Evolutionary conservation across 2,329 filamentous ascomycete species (phyloP), one percentile per base, ranked within the genome.

Genomic region (Malbranchea cinnamomea): DNA sequence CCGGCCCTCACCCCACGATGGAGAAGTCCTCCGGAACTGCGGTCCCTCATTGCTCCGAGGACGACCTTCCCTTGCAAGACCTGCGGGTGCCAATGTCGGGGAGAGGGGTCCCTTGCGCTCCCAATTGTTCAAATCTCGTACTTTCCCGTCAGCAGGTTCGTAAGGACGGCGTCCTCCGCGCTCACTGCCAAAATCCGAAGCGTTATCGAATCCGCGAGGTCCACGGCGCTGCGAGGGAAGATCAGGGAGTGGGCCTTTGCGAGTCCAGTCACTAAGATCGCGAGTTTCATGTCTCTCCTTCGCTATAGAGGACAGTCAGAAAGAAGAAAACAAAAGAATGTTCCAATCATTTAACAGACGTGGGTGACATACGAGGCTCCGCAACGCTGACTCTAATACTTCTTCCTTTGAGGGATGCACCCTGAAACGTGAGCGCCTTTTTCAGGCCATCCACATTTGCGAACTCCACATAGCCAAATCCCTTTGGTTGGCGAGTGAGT

Each of bases 381-480:
- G 89, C 91, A 51, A 98, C 77, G 64, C 85, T 94, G 53, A 95
- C 78, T 53, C 83, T 76, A 54, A 98, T 84, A 50, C 76, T 79
- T 44, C 89, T 78, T 44, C 84, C 84, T 54, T 91, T 78, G 56
- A 95, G 85, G 35, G 72, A 74, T 37, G 73, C 67, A 46, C 83
- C 81, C 48, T 85, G 85, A 39, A 89, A 69, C 35, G 74, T 72
- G 40, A 98, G 69, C 33, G 89, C 89, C 59, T 84, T 78, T 65
- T 92, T 91, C 48, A 98, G 65, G 36, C 87, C 87, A 28, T 95
- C 87, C 25, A 89, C 62, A 30, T 74, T 77, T 42, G 68, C 74
- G 49, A 98, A 98, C 57, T 98, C 89, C 41, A 92, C 87, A 54
- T 98, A 98, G 38, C 87, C 89, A 48, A 98, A 98, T 28, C 89